A percentile compares a stretch with the other conserved stretches of the same genome.
phyloP scores from a whole-genome alignment of 2,329 filamentous ascomycete species.

The Geosmithia putterillii region DNA sequence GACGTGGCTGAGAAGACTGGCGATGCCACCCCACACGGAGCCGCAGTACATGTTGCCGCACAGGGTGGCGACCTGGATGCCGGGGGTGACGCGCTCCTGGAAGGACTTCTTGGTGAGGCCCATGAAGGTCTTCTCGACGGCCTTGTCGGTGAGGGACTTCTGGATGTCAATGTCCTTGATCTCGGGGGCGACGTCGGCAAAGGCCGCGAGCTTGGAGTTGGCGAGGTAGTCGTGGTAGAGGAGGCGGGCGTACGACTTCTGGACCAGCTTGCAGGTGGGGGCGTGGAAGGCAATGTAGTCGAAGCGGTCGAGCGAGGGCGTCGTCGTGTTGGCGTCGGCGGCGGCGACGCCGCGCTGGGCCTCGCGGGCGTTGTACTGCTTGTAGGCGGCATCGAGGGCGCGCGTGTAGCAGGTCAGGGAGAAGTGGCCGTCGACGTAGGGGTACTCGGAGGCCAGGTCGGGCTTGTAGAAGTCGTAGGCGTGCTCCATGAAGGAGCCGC shows the following conservation, averaged over 20 bases:
- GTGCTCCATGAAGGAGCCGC: slow-evolving; percentile 71
- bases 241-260: slow-evolving; percentile 74
- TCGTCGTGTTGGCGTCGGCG: slow-evolving; percentile 39
- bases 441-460: slow-evolving; percentile 77
- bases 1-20: slow-evolving; percentile 53
- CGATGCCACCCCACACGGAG: slow-evolving; percentile 68
- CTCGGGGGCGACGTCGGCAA: slow-evolving; percentile 65
- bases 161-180: slow-evolving; percentile 68
- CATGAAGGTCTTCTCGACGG: slow-evolving; percentile 81
- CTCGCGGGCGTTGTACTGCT: slow-evolving; percentile 67
- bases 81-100: slow-evolving; percentile 61
- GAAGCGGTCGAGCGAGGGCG: slow-evolving; percentile 55
- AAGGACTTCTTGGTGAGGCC: slow-evolving; percentile 72
- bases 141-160: slow-evolving; percentile 69
- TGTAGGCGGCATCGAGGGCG: slow-evolving; percentile 71
- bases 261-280: slow-evolving; percentile 76
- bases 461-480: slow-evolving; percentile 89
- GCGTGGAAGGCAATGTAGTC: slow-evolving; percentile 77
- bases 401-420: slow-evolving; percentile 72
- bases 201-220: slow-evolving; percentile 53
- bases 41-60: slow-evolving; percentile 59
- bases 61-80: slow-evolving; percentile 65
- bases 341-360: slow-evolving; percentile 41
- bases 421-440: slow-evolving; percentile 74
- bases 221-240: slow-evolving; percentile 77